Conservation (phyloP, 768 basidiomycete species). For the Podaxis sp. region DNA sequence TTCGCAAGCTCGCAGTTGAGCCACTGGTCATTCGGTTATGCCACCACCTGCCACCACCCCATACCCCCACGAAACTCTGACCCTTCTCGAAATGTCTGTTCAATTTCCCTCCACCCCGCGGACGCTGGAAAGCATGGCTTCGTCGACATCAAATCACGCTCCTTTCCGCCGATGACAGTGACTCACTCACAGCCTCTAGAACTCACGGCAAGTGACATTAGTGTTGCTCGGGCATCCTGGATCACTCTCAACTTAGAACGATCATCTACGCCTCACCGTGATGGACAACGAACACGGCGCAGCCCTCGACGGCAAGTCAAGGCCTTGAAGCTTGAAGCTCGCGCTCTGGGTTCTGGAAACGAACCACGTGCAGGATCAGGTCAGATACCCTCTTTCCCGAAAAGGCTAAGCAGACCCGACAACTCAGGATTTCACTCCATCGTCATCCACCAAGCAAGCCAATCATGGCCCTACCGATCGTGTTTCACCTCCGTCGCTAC, state of each 20-base stretch:
- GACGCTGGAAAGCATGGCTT: slow-evolving; percentile 8
- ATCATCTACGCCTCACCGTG: not conserved
- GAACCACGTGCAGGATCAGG: not conserved
- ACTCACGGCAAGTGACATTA: no score
- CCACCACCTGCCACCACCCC: not conserved
- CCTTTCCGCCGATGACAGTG: slow-evolving; percentile 13
- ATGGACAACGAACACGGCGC: not conserved
- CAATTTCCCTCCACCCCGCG: slow-evolving; percentile 20
- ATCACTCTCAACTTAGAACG: not conserved
- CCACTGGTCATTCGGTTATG: not conserved
- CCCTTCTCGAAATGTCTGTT: slow-evolving; percentile 22
- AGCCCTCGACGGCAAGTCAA: not conserved
- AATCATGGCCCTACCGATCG: slow-evolving; percentile 8
- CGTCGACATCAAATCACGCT: not conserved
- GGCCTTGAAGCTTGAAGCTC: not conserved
- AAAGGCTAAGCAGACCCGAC: not conserved
- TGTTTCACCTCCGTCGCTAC: slow-evolving; percentile 3
- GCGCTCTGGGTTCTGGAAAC: not conserved
- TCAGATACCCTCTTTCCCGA: not conserved
- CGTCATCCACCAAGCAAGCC: not conserved
- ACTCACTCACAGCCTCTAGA: slow-evolving; percentile 1
- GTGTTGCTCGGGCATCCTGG: not conserved
- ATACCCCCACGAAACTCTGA: slow-evolving; percentile 23
- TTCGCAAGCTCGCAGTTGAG: not conserved
- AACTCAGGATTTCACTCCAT: slow-evolving; percentile 8